phyloP scores from a whole-genome alignment of 257 asterid genomes.

The Rhazya stricta region DNA sequence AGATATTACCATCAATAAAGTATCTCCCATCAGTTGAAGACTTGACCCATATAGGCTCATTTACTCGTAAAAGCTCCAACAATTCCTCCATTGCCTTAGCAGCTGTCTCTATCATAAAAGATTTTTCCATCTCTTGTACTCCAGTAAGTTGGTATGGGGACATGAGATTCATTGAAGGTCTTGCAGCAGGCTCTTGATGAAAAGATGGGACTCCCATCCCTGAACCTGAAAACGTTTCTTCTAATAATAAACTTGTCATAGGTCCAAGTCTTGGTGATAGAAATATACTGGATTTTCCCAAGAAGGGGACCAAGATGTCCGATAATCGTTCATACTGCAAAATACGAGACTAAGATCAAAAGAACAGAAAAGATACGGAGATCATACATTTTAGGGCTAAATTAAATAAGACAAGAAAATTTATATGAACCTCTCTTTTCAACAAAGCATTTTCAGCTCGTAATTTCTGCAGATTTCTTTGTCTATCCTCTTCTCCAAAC shows the following conservation, averaged over 20 bases:
- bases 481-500: constrained; percentile 37
- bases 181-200: constrained; percentile 16
- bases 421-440: constrained; percentile 41
- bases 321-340: constrained; percentile 38
- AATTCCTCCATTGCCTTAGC: constrained; percentile 50
- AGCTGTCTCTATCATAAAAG: constrained; percentile 33
- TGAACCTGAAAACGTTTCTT: constrained; percentile 19
- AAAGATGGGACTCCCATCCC: constrained; percentile 18
- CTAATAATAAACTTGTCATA: constrained; percentile 9
- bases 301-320: constrained; percentile 26
- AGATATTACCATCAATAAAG: constrained; percentile 39
- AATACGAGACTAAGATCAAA: background rate
- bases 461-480: constrained; percentile 29
- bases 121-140: constrained; percentile 30
- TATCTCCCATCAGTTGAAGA: constrained; percentile 38
- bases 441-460: constrained; percentile 45
- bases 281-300: constrained; percentile 25
- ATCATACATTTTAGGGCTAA: background rate
- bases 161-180: constrained; percentile 9
- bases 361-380: background rate
- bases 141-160: constrained; percentile 16
- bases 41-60: constrained; percentile 59
- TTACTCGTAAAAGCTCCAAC: constrained; percentile 39
- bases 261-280: constrained; percentile 20
- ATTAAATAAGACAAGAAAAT: background rate